phyloP scores from a whole-genome alignment of 345 rosid genomes.

The Rhizophora mangle region DNA sequence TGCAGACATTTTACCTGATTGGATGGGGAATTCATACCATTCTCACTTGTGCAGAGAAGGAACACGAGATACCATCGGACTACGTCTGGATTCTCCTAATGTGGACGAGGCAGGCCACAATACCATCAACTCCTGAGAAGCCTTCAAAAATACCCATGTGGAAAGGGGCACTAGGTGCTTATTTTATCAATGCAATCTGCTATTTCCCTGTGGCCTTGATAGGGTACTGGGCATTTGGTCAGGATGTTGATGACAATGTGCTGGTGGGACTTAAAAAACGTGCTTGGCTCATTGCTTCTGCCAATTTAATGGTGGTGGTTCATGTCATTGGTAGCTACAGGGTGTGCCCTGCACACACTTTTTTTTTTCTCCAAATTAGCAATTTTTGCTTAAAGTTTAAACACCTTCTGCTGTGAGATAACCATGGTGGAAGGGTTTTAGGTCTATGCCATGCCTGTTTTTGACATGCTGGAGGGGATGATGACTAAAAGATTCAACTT shows the following conservation, averaged over 20 bases:
- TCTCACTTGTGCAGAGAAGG: no score
- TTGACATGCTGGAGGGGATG: conserved; percentile 62
- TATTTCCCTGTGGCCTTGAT: conserved; percentile 91
- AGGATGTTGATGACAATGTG: conserved; percentile 80
- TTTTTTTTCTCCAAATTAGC: no score
- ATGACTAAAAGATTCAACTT: conserved; percentile 51
- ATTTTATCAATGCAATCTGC: conserved; percentile 80
- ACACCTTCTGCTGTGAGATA: background rate
- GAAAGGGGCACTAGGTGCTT: conserved; percentile 82
- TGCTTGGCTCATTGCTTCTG: conserved; percentile 84
- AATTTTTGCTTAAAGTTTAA: no score
- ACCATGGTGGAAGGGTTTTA: conserved; percentile 5
- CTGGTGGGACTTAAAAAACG: conserved; percentile 59
- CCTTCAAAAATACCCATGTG: conserved; percentile 88
- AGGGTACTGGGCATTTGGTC: conserved; percentile 83
- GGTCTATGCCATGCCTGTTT: conserved; percentile 97
- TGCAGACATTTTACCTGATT: no score
- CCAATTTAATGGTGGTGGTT: conserved; percentile 89
- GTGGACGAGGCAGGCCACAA: conserved; percentile 88
- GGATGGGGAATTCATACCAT: no score
- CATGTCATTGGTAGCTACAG: conserved; percentile 96
- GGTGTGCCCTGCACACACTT: conserved; percentile 20
- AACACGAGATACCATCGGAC: no score
- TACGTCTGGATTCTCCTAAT: no score
- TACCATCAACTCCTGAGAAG: conserved; percentile 80